Evolutionary conservation across 192 early-diverging fungal genomes (phyloP), one percentile per base, ranked within the genome.

Genomic region (Linnemannia zychae): DNA sequence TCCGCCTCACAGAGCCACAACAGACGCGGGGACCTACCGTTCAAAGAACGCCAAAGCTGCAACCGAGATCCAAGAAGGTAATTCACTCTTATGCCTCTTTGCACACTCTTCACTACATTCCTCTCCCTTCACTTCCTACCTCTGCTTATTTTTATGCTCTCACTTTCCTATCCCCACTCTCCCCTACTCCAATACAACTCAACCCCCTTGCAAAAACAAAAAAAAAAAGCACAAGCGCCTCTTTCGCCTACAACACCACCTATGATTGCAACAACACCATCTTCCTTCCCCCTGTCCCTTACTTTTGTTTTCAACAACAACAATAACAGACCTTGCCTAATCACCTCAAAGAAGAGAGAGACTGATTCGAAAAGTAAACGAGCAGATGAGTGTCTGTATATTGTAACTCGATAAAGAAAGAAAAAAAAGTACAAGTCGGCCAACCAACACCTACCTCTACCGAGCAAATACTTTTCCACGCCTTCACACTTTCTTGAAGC

Each of bases 1-100:
- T 67, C 65, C 74, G 50, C 46, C 74, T 37, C 20, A 12, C 67
- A 63, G 36, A 44, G 11, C 36, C 72, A 18, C 74, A 15, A 17
- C 69, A 31, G 38, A 31, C 37, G 63, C 34, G 72, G 76, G 68
- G 68, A 66, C 53, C 53, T 74, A 71, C n/a, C 68, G 69, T 37
- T 52, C 74, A 33, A 81, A 81, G 68, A 81, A 81, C 48, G 68
- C 65, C 13, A 81, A 81, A 31, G 80, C 80, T 46, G 16, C 80
- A 11, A 81, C 80, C 57, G 80, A 71, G 74, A 75, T 81, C 40
- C 49, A 81, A 31, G 73, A 81, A 81, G 80, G 80, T 81, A 81
- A 31, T 38, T 17, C 70, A 47, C 46, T 6, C 44, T 4, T 24
- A 18, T 24, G 13, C 70, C 18, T 16, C 34, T 24, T 33, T 7